A percentile compares a stretch with the other conserved stretches of the same genome.
These are phyloP conservation scores for Talaromyces sp. DNA, from an alignment of 2,329 filamentous ascomycete species.

Conservation along the genomic window DNA sequence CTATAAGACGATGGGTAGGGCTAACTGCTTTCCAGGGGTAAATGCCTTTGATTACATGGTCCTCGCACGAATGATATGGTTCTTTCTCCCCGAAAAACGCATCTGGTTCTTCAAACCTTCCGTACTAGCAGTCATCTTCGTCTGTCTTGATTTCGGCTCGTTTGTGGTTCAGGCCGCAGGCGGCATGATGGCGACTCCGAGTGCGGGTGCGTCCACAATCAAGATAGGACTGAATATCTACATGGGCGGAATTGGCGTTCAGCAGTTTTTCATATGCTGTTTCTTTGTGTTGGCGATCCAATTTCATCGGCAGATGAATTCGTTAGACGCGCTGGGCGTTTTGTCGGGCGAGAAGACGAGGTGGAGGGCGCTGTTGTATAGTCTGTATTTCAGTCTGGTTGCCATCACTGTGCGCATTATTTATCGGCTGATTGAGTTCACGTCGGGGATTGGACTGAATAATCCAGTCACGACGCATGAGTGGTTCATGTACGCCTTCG, in stretches of 20 bases:
- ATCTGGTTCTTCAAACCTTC: slow-evolving; percentile 37
- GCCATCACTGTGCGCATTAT: slow-evolving; percentile 53
- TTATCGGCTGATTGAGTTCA: slow-evolving; percentile 57
- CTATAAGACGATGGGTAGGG: too few relatives aligned
- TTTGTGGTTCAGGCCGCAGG: slow-evolving; percentile 23
- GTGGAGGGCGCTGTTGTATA: slow-evolving; percentile 38
- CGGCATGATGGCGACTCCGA: slow-evolving; percentile 14
- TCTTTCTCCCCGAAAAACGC: slow-evolving; percentile 35
- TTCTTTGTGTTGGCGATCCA: slow-evolving; percentile 47
- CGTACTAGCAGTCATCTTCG: slow-evolving; percentile 36
- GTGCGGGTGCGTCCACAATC: background rate
- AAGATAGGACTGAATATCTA: slow-evolving; percentile 24
- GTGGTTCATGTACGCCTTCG: slow-evolving; percentile 48
- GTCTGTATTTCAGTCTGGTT: slow-evolving; percentile 47
- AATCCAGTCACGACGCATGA: slow-evolving; percentile 56
- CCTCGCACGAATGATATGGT: slow-evolving; percentile 44
- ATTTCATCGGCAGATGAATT: slow-evolving; percentile 45
- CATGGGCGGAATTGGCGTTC: slow-evolving; percentile 41
- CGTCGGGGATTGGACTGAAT: slow-evolving; percentile 33
- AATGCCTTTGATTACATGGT: slow-evolving; percentile 48
- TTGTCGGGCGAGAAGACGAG: background rate
- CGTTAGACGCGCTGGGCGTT: background rate
- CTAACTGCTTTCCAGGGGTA: slow-evolving; percentile 19
- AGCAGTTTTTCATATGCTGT: slow-evolving; percentile 48
- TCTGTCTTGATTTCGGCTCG: slow-evolving; percentile 37